Conservation (phyloP, 257 asterid species). For the Misopates orontium region DNA sequence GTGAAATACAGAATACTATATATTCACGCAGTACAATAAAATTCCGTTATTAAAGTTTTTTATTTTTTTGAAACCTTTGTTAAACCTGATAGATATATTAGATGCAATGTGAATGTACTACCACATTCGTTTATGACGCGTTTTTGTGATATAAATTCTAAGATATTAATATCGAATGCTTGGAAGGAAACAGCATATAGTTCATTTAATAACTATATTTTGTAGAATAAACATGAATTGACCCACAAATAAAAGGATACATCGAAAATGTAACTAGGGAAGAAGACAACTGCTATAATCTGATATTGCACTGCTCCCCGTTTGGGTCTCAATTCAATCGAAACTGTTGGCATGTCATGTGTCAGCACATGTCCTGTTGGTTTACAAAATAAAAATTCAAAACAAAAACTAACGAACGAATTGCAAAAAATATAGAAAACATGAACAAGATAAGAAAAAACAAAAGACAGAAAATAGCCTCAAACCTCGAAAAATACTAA, state of each 20-base stretch:
- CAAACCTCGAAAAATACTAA: background rate
- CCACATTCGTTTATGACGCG: too few species aligned
- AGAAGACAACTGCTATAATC: constrained; percentile 7
- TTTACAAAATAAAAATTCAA: background rate
- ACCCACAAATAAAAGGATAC: background rate
- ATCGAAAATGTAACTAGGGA: background rate
- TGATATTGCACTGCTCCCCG: constrained; percentile 16
- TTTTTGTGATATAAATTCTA: background rate
- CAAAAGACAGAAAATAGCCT: background rate
- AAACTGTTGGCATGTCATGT: constrained; percentile 30
- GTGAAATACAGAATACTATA: too few species aligned
- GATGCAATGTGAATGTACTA: too few species aligned
- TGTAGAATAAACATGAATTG: background rate
- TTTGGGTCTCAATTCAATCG: constrained; percentile 13
- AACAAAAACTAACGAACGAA: background rate
- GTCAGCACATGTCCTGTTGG: constrained; percentile 36
- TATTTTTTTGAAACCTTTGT: too few species aligned
- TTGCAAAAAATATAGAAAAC: background rate
- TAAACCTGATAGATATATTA: too few species aligned
- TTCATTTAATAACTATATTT: background rate
- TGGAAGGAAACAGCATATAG: background rate
- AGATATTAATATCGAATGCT: background rate
- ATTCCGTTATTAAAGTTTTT: too few species aligned
- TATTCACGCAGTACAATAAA: too few species aligned
- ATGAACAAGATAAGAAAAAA: background rate